These are phyloP conservation scores for Vitis hybrid DNA, from an alignment of 177 flowering plant species.

Conservation along the genomic window DNA sequence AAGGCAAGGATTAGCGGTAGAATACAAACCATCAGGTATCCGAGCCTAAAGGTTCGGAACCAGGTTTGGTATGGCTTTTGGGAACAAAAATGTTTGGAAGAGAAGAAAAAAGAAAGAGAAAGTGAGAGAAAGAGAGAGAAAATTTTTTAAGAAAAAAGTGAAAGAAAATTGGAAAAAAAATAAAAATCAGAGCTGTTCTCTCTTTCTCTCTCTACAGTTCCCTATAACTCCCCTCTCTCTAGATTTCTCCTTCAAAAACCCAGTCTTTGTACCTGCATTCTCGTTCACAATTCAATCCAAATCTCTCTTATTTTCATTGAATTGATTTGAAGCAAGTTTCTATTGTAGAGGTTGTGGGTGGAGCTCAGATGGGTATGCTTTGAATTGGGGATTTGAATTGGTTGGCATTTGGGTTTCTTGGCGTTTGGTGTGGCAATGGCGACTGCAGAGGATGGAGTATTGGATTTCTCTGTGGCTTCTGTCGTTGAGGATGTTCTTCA, in stretches of 20 bases:
- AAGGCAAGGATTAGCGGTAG: slow-evolving; percentile 26
- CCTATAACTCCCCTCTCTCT: background rate
- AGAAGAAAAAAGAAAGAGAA: slow-evolving; percentile 15
- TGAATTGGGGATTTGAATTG: background rate
- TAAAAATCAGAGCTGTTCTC: background rate
- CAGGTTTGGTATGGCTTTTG: slow-evolving; percentile 39
- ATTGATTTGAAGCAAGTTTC: too few relatives aligned
- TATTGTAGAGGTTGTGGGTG: too few relatives aligned
- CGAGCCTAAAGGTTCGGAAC: slow-evolving; percentile 46
- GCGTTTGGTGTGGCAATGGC: slow-evolving; percentile 30
- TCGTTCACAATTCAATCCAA: background rate
- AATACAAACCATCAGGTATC: slow-evolving; percentile 28
- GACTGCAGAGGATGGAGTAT: slow-evolving; percentile 34
- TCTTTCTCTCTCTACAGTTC: slow-evolving; percentile 6
- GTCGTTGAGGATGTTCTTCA: slow-evolving; percentile 79
- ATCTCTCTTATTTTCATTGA: too few relatives aligned
- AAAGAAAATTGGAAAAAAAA: slow-evolving; percentile 5
- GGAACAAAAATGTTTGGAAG: slow-evolving; percentile 11
- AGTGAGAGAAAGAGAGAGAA: slow-evolving; percentile 12
- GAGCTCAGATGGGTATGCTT: slow-evolving; percentile 7
- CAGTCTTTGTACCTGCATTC: background rate
- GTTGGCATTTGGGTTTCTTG: background rate
- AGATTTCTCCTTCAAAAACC: background rate
- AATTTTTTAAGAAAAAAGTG: slow-evolving; percentile 8
- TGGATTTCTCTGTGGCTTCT: slow-evolving; percentile 53